Conservation (phyloP, 2,329 filamentous ascomycete species). For the Talaromyces sp. region DNA sequence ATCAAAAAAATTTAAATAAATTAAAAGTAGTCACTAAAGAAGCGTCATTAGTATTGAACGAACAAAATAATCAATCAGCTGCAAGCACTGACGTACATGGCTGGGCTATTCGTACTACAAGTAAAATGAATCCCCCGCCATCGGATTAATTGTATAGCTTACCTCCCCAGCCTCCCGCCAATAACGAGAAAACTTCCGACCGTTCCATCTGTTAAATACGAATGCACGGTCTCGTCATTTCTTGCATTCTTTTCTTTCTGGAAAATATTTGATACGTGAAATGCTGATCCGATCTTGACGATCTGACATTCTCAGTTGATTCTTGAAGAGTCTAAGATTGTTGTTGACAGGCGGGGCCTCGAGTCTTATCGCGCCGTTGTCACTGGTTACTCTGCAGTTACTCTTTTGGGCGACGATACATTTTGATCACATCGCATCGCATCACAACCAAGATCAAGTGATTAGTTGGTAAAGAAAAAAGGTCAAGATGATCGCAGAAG, state of each 20-base stretch:
- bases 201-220: not conserved
- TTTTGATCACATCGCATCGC: not conserved
- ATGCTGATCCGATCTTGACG: not conserved
- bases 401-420: not conserved
- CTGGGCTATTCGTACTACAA: not conserved
- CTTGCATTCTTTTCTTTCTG: not conserved
- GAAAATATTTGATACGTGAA: not conserved
- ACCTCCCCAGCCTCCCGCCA: slow-evolving; percentile 14
- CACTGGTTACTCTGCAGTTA: slow-evolving; percentile 4
- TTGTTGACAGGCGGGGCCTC: slow-evolving; percentile 3
- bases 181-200: slow-evolving; percentile 4
- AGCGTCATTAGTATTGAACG: not conserved
- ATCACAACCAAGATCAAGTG: not conserved
- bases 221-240: slow-evolving; percentile 12
- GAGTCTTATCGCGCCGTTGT: slow-evolving; percentile 8
- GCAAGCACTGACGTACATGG: slow-evolving; percentile 12
- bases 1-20: not conserved
- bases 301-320: not conserved
- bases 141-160: slow-evolving; percentile 11
- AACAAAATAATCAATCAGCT: not conserved
- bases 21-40: not conserved
- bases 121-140: slow-evolving; percentile 11
- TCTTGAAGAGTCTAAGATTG: too few relatives aligned
- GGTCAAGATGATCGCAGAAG: slow-evolving; percentile 48
- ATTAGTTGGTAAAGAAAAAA: not conserved